Base-by-base conservation (phyloP, 176 grass and related monocot genomes). In the Triticum monococcum region DNA sequence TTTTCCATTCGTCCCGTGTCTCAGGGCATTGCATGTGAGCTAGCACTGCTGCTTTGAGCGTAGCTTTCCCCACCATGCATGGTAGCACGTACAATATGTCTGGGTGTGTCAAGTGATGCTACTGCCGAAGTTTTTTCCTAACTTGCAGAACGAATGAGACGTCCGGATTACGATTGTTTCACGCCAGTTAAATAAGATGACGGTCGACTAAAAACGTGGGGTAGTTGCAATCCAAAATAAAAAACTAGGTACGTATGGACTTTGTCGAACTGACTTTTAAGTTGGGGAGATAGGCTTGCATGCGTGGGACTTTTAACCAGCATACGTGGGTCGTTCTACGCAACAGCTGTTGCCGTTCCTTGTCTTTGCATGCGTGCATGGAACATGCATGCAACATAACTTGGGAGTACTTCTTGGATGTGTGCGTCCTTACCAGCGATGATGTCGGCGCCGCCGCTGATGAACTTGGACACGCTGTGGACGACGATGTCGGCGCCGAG, bases 381-480 rank as follows among this genome's bases (percentile, higher is more conserved):
- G 77, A 77, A 31, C 67, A 38, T 40, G 66, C 67, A 38, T 40
- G 66, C 17, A 45, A 20, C 23, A 50, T 3, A 11, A 30, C 4
- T 5, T 45, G 6, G 26, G 38, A 10, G 26, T 41, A 41, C 9
- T 11, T 77, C 64, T 18, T 32, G 48, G 66, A 24, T 23, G n/a
- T n/a, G 22, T 50, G 35, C 6, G 28, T 75, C 9, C 80, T 81
- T 89, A 98, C 96, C 96, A 60, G 96, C 96, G 75, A 98, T 98
- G 73, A 98, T 84, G 79, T 98, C 96, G 11, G 89, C 96, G 68
- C 93, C 96, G n/a, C 96, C 96, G 85, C 91, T 98, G 82, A 98
- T 98, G 90, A 94, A 98, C 86, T 98, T 98, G 77, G 96, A 91
- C 11, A 98, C 96, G 86, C 96, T 98, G 88, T 98, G 96, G 26